Conservation (phyloP, 73 alveolate genomes). For the Tetrahymena elliotti region DNA sequence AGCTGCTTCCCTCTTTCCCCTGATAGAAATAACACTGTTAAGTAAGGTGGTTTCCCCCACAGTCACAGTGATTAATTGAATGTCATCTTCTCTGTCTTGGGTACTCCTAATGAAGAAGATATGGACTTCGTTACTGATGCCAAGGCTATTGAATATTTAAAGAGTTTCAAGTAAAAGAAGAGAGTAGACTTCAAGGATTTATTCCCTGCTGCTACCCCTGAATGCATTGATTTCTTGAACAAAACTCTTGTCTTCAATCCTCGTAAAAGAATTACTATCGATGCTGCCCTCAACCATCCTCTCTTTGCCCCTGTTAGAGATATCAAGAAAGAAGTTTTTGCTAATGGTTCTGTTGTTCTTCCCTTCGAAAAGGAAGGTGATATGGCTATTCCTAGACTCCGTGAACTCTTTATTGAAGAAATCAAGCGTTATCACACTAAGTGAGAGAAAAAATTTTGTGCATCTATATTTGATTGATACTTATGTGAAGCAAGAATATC, state of each 20-base stretch:
- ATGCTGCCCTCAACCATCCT: constrained; percentile 78
- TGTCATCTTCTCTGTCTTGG: constrained; percentile 79
- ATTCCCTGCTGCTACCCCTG: constrained; percentile 66
- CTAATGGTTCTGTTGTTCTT: constrained; percentile 41
- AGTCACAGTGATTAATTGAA: constrained; percentile 81
- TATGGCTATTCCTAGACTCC: constrained; percentile 29
- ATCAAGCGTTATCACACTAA: constrained; percentile 26
- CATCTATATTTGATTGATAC: not conserved
- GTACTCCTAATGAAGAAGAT: constrained; percentile 82
- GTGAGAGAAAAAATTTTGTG: not conserved
- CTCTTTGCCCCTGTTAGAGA: constrained; percentile 37
- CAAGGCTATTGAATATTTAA: constrained; percentile 76
- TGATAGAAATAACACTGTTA: constrained; percentile 68
- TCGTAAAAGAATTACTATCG: constrained; percentile 71
- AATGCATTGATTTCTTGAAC: constrained; percentile 63
- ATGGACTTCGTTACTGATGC: constrained; percentile 72
- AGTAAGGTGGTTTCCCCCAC: constrained; percentile 75
- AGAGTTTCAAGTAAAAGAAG: constrained; percentile 54
- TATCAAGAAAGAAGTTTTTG: constrained; percentile 30
- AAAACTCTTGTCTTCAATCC: constrained; percentile 68
- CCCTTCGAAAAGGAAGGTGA: constrained; percentile 47
- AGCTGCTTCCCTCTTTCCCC: constrained; percentile 97
- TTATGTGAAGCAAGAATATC: not conserved
- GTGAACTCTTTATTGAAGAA: constrained; percentile 42
- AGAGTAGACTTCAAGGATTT: constrained; percentile 50